Base-by-base conservation (phyloP, 805 yeast species). In the Myxozyma monticola region DNA sequence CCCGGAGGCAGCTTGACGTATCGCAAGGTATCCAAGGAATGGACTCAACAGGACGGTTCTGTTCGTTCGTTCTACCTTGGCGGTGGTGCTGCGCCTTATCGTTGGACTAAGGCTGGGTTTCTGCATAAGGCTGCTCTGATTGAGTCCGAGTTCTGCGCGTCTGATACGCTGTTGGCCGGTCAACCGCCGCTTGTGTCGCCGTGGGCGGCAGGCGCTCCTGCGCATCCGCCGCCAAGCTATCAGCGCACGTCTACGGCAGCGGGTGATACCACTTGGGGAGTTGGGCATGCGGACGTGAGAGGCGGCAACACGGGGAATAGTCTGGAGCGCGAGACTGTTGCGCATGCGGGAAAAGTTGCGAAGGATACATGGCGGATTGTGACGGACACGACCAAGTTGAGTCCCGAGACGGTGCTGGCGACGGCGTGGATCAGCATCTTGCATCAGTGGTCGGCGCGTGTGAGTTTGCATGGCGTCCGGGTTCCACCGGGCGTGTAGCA, bases 401-500 rank as follows among this genome's bases (percentile, higher is more conserved):
- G 43, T 39, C 58, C 58, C 8, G 58, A 54, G 28, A 37, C 52
- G 17, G 58, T 52, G 37, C 14, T 54, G 24, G 52, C 58, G 24
- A 54, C 58, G n/a, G 58, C 52, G 20, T 51, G 56, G 58, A 52
- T 54, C 33, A 54, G 58, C 37, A 47, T 54, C 31, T 38, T 45
- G 45, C 45, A 46, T 22, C 52, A 46, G 44, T 51, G 55, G 58
- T 18, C 45, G 17, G 33, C 37, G 26, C 36, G 35, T 20, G 33
- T 51, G 20, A 40, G 49, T 10, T 17, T 28, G 12, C 36, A 20
- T 3, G 57, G 51, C 14, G 46, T 41, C 20, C 21, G 45, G 29
- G n/a, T 53, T 20, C 57, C 57, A 12, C 42, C 30, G 14, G 51
- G 45, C 5, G 20, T 46, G 33, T 15, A 35, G 24, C n/a, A n/a